These are phyloP conservation scores for Combretum micranthum DNA, from an alignment of 345 rosid species.

Conservation along the genomic window DNA sequence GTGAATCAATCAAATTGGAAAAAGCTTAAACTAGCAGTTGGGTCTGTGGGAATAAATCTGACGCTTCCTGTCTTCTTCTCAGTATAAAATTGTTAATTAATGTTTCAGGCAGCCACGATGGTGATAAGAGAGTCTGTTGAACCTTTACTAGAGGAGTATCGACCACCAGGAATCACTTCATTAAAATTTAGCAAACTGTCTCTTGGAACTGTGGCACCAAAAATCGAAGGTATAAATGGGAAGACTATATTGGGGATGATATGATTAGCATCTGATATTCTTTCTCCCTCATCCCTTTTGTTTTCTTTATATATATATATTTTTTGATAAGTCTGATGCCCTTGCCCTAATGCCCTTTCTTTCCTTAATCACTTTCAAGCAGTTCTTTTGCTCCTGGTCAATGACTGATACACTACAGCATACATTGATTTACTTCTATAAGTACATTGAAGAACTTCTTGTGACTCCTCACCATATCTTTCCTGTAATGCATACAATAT, in stretches of 20 bases:
- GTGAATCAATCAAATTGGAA: not conserved
- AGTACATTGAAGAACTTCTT: too few relatives aligned
- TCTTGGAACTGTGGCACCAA: constrained; percentile 93
- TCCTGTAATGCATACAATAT: too few relatives aligned
- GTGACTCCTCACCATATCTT: too few relatives aligned
- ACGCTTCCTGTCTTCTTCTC: not conserved
- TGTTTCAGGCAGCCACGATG: constrained; percentile 76
- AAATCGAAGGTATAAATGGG: constrained; percentile 74
- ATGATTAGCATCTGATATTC: not conserved
- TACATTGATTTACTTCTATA: too few relatives aligned
- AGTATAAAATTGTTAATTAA: not conserved
- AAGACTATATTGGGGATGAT: not conserved
- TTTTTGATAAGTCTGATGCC: too few relatives aligned
- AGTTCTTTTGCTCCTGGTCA: too few relatives aligned
- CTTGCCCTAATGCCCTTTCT: too few relatives aligned
- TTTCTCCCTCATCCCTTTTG: not conserved
- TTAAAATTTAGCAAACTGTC: constrained; percentile 81
- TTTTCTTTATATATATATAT: too few relatives aligned
- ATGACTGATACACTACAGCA: too few relatives aligned
- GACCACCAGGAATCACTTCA: constrained; percentile 94
- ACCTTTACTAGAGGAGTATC: constrained; percentile 89
- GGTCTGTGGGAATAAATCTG: not conserved
- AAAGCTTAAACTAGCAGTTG: not conserved
- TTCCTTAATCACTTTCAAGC: too few relatives aligned
- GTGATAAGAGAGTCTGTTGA: constrained; percentile 95